Conservation (phyloP, 108 stramenopile species). For the Nitzschia sp. region DNA sequence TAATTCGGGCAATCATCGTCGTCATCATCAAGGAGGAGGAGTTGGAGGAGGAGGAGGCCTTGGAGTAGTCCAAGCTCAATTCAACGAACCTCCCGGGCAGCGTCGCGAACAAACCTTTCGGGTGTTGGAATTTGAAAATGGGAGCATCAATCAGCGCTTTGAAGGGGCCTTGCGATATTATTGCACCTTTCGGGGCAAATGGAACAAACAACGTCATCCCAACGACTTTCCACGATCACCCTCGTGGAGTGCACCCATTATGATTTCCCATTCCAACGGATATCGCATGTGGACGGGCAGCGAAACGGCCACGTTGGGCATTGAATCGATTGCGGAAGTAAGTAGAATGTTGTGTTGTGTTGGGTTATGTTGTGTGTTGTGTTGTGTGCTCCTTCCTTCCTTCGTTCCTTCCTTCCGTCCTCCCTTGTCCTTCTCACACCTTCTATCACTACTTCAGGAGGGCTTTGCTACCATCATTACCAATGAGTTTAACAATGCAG, state of each 20-base stretch:
- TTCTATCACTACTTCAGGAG: conserved; percentile 16
- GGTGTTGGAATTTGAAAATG: conserved; percentile 28
- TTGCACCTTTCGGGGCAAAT: conserved; percentile 54
- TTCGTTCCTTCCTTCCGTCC: neutral
- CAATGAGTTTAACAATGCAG: conserved; percentile 39
- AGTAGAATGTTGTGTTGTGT: conserved; percentile 10
- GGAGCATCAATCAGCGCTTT: conserved; percentile 36
- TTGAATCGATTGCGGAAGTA: conserved; percentile 50
- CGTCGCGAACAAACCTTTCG: conserved; percentile 33
- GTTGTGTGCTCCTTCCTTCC: neutral
- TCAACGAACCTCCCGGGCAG: conserved; percentile 35
- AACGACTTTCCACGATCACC: conserved; percentile 38
- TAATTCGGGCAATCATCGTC: too few relatives aligned
- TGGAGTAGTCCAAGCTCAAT: too few relatives aligned
- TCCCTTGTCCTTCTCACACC: neutral
- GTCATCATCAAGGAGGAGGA: too few relatives aligned
- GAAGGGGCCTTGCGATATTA: conserved; percentile 35
- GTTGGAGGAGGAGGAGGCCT: too few relatives aligned
- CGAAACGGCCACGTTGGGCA: conserved; percentile 39
- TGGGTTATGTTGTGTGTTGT: neutral
- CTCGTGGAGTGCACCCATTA: conserved; percentile 28
- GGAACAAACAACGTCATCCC: conserved; percentile 44
- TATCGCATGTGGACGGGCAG: conserved; percentile 47
- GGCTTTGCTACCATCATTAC: conserved; percentile 41
- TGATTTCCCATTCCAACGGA: conserved; percentile 35